Evolutionary conservation across 306 rosid genomes (phyloP), one percentile per base, ranked within the genome.

Genomic region (Malus orientalis): DNA sequence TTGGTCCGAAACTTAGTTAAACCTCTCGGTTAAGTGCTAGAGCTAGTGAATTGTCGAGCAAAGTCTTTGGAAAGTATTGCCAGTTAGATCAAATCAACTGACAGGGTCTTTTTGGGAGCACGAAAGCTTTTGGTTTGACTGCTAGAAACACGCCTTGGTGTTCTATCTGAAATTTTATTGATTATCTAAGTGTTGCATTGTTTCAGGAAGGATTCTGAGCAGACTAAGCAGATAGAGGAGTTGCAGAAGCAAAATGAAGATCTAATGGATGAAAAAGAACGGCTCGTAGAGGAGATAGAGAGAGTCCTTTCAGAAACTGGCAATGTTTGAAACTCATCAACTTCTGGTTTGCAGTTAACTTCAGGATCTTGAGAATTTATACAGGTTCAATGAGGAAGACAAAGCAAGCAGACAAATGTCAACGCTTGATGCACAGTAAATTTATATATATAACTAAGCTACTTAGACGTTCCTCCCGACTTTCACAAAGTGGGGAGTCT

Each of bases 181-280:
- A 40, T 47, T 51, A 74, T 76, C 13, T 5, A 11, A 18, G 51
- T 38, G 51, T 20, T 69, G 29, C 49, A 30, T 49, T 51, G 38
- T 80, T 86, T 77, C 89, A 94, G 98, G 93, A 91, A 94, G 93
- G 98, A 94, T 85, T 94, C 98, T 30, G 98, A 91, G 77, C 98
- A 94, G 82, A 94, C 98, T 22, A 94, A 89, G 86, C 97, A 91
- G 81, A 89, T 94, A 74, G 98, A 94, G 88, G 97, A 91, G 70
- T 95, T 94, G 74, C 97, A 94, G 79, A 91, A 88, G 86, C 95
- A 90, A 79, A 95, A 90, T 67, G 98, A 94, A 71, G 97, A 91
- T 1, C 79, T 94, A 66, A 82, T 79, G 13, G 95, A 92, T 16
- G 97, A 90, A 67, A 92, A 94, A 13, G 97, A 94, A 79, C 91